Evolutionary conservation across 768 basidiomycete species (phyloP).

Genomic region (Postia placenta): DNA sequence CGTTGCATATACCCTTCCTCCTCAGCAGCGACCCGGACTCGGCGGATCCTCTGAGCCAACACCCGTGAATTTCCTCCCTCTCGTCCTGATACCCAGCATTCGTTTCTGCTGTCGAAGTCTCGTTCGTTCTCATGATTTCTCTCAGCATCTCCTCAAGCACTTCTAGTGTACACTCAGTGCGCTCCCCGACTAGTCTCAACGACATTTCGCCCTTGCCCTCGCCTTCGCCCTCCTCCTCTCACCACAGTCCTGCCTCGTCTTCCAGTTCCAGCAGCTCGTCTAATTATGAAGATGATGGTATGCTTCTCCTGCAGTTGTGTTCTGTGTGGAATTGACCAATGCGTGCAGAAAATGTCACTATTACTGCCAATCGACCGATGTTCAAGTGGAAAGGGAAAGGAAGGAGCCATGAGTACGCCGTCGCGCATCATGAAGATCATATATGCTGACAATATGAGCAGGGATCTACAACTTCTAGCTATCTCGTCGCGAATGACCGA

Average conservation of each 20-base stretch:
- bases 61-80: constrained; percentile 16
- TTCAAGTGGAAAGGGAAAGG: constrained; percentile 43
- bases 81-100: constrained; percentile 16
- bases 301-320: constrained; percentile 15
- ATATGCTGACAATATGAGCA: constrained; percentile 27
- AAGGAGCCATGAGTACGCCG: constrained; percentile 62
- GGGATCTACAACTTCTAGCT: constrained; percentile 71
- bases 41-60: constrained; percentile 44
- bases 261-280: constrained; percentile 50
- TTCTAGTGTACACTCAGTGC: constrained; percentile 17
- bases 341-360: constrained; percentile 62
- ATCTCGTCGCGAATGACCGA: constrained; percentile 85
- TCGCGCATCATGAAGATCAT: constrained; percentile 11
- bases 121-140: constrained; percentile 22
- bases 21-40: constrained; percentile 37
- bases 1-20: constrained; percentile 38
- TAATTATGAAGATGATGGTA: constrained; percentile 60
- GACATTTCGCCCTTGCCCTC: constrained; percentile 18
- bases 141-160: constrained; percentile 16
- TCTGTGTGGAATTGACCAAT: constrained; percentile 3
- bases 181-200: constrained; percentile 22
- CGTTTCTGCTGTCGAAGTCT: constrained; percentile 14
- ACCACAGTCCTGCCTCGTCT: constrained; percentile 17
- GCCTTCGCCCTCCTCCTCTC: constrained; percentile 18
- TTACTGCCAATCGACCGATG: constrained; percentile 49